Evolutionary conservation across 306 rosid species (phyloP), one percentile per base, ranked within the genome.

Genomic region (Prunus davidiana): DNA sequence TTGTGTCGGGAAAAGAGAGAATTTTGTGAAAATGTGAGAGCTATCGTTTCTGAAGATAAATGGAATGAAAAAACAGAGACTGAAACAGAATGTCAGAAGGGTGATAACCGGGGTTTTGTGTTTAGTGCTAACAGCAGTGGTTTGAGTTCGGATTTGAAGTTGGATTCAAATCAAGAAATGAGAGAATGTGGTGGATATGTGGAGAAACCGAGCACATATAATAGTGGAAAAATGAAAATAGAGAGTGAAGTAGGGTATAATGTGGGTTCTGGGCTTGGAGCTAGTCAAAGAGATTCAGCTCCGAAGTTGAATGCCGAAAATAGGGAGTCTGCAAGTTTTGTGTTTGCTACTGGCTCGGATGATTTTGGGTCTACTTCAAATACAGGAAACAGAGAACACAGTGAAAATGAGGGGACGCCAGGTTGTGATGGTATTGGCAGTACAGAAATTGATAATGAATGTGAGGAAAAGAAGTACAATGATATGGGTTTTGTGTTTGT

Each of bases 71-170:
- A 19, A 24, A 72, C 66, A n/a, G 76, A 73, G 45, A 65, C 77
- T 15, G 79, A 74, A 76, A 14, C 27, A 30, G 77, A 55, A 67
- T 46, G 69, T 24, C 57, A 64, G 70, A 65, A 64, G 73, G 54
- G 58, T 68, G 38, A 51, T 64, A 19, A 49, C 50, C 12, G 20
- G 64, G 81, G 74, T 19, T 85, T 86, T 79, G 85, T 71, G 72
- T 85, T 83, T 75, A 24, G 77, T 49, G 78, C 79, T 77, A 80
- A 79, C 68, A 20, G n/a, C 60, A 81, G 64, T 13, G 67, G 67
- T 72, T 76, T 43, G 63, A 77, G n/a, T 73, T 78, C 60, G 34
- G 56, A 74, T 76, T 85, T 57, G 63, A 57, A 57, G 22, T 57
- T 22, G n/a, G 65, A 61, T 4, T 61, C 57, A 12, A 73, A 80